Evolutionary conservation across 176 grass and related monocot genomes (phyloP).

Genomic region (Phragmites australis): DNA sequence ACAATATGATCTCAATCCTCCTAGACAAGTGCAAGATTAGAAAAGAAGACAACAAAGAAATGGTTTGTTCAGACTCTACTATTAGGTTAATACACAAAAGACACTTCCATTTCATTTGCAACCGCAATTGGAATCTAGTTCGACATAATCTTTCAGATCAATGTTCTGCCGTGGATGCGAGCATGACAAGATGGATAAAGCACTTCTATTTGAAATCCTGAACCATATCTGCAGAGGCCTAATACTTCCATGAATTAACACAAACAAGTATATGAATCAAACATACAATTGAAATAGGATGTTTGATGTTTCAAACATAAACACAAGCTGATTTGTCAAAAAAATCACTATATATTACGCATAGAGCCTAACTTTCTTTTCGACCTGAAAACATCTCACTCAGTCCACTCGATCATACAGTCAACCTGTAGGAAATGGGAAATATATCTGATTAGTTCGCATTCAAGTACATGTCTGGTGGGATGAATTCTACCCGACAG

Average conservation of each 20-base stretch:
- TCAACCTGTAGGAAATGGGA: constrained; percentile 33
- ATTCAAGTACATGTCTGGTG: no score
- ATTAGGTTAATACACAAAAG: background rate
- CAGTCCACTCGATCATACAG: background rate
- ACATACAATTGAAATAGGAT: background rate
- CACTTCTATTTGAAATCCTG: background rate
- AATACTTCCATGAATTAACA: background rate
- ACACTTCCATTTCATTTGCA: background rate
- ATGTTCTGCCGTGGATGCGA: background rate
- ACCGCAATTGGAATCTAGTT: background rate
- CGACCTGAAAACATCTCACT: background rate
- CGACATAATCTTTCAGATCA: background rate
- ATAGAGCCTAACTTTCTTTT: constrained; percentile 1
- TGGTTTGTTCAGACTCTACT: background rate
- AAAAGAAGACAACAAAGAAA: background rate
- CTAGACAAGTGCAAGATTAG: background rate
- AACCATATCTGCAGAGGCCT: background rate
- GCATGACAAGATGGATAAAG: background rate
- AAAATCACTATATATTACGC: constrained; percentile 33
- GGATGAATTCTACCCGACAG: no score
- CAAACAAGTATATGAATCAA: background rate
- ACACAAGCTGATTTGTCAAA: background rate
- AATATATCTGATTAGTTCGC: background rate
- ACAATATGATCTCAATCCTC: background rate
- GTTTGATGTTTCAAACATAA: background rate